Percentiles rank a stretch among this genome's conserved stretches.
Conservation (phyloP, 1,139 yeast genomes). For the Taiozyma sp. region DNA sequence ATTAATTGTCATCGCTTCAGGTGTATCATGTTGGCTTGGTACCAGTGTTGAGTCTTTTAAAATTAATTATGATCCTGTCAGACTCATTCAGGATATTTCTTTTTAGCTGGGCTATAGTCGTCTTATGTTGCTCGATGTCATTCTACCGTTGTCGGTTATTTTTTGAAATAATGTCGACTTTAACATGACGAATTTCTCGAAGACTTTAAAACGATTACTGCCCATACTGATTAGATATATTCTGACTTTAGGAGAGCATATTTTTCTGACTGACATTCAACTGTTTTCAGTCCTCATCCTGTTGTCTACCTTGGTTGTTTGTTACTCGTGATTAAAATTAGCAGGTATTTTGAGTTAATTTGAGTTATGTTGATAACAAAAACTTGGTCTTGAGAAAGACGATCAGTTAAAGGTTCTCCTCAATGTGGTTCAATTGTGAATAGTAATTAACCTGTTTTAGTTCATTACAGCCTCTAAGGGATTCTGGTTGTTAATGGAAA, state of each 20-base stretch:
- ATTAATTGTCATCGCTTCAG: background rate
- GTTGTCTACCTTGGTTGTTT: background rate
- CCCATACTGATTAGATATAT: background rate
- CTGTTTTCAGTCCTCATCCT: background rate
- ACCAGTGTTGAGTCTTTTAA: background rate
- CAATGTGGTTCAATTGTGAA: too few relatives aligned
- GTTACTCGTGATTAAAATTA: background rate
- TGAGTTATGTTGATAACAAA: too few relatives aligned
- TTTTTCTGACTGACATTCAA: background rate
- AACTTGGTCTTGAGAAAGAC: too few relatives aligned
- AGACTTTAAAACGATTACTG: background rate
- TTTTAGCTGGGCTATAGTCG: slow-evolving; percentile 1
- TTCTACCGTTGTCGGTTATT: background rate
- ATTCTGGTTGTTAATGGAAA: too few relatives aligned
- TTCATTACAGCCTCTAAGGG: too few relatives aligned
- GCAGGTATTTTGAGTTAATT: too few relatives aligned
- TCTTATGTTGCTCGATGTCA: slow-evolving; percentile 1
- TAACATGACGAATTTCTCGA: background rate
- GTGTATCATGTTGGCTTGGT: background rate
- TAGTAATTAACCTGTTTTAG: too few relatives aligned
- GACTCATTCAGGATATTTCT: background rate
- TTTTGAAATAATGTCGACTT: background rate
- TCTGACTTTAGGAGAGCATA: background rate
- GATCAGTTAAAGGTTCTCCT: too few relatives aligned
- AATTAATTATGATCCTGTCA: background rate